These are phyloP conservation scores for Starmerella riodocensis DNA, from an alignment of 805 yeast species.

Conservation along the genomic window DNA sequence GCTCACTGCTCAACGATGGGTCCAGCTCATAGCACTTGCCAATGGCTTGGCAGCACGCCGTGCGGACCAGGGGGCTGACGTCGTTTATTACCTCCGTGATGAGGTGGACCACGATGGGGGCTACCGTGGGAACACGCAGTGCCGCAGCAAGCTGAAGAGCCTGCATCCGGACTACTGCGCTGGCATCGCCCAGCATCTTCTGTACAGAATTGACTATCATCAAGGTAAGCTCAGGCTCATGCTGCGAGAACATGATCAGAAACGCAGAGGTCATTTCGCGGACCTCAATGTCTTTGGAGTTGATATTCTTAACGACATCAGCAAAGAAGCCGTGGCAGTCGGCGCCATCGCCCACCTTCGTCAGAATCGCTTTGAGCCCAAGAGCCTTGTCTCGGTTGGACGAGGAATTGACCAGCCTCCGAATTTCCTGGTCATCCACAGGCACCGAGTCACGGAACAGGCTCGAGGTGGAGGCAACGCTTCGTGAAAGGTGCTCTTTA, in stretches of 20 bases:
- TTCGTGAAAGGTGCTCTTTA: constrained; percentile 40
- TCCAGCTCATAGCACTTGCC: constrained; percentile 41
- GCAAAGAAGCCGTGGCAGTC: constrained; percentile 41
- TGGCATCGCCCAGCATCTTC: constrained; percentile 52
- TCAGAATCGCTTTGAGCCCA: constrained; percentile 44
- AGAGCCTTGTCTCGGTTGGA: constrained; percentile 48
- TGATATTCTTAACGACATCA: constrained; percentile 77
- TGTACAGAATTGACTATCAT: constrained; percentile 86
- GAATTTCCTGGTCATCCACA: constrained; percentile 50
- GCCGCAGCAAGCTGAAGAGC: constrained; percentile 72
- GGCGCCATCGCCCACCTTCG: constrained; percentile 23
- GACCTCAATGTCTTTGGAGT: constrained; percentile 49
- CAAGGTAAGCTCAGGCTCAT: constrained; percentile 79
- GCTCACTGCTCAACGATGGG: constrained; percentile 35
- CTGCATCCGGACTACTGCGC: constrained; percentile 53
- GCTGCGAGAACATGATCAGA: constrained; percentile 61
- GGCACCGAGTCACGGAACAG: constrained; percentile 43
- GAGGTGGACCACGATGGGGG: constrained; percentile 64
- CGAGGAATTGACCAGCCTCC: constrained; percentile 52
- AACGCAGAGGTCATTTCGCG: constrained; percentile 67
- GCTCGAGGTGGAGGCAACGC: constrained; percentile 71
- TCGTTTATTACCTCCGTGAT: constrained; percentile 58
- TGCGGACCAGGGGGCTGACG: constrained; percentile 61
- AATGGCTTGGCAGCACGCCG: constrained; percentile 66
- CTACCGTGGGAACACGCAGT: constrained; percentile 66